Base-by-base conservation (phyloP, 2,329 filamentous ascomycete genomes). In the Clarireedia homoeocarpa region DNA sequence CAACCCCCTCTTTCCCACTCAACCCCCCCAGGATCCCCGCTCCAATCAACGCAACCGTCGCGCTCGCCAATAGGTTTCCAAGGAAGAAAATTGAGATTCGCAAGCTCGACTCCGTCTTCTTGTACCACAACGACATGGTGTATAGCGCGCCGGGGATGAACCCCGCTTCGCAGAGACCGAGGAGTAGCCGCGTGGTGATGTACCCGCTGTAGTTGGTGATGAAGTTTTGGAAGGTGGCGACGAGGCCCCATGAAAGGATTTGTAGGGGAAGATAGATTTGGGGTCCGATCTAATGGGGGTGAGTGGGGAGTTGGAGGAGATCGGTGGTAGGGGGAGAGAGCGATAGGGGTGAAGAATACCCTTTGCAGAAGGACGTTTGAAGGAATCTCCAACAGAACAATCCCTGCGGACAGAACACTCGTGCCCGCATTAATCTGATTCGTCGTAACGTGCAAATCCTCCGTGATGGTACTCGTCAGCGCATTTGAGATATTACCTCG, bases 111-210 rank as follows among this genome's bases (percentile, higher is more conserved):
- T 30, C 36, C 15, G 27, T 38, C 34, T 72, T 74, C 65, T 77
- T 80, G 63, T 82, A 82, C 78, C 78, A 82, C 1, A 74, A 79
- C 1, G 74, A 78, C n/a, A 83, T 70, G 40, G 80, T 71, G 38
- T 76, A 72, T 12, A 81, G 65, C 2, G 79, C 74, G 20, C 77
- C 78, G 0, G 78, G 78, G 3, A 76, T 75, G 58, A 81, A 79
- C 1, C 77, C 76, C 24, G 76, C 72, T 61, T 80, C 77, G 24
- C 79, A 66, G 3, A 75, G 71, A 52, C 78, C 79, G 7, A 81
- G 70, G 23, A 81, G 63, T 42, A 79, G 72, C 2, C 78, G 70
- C 2, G 79, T 70, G 5, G 71, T 74, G 1, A 81, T 69, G 0
- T 82, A 69, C 2, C 76, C 74, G 1, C 71, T 67, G 59, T 76